Evolutionary conservation across 768 basidiomycete genomes (phyloP).

Genomic region (Amanita inopinata): DNA sequence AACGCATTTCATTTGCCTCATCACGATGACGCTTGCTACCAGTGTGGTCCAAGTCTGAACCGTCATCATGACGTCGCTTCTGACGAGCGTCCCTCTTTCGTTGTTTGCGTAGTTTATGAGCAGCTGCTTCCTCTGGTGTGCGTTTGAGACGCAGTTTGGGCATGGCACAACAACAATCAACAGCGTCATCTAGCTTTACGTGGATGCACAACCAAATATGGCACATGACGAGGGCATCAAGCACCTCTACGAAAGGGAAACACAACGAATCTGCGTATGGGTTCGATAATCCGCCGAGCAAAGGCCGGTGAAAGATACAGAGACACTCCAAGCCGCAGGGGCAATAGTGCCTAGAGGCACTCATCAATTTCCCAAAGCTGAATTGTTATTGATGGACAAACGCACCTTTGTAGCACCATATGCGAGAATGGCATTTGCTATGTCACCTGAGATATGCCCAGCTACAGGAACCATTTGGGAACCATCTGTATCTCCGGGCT

Average conservation of each 20-base stretch:
- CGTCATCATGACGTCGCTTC: slow-evolving; percentile 15
- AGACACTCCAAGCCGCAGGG: slow-evolving; percentile 62
- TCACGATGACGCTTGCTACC: slow-evolving; percentile 18
- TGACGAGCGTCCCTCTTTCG: slow-evolving; percentile 25
- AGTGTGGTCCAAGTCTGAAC: slow-evolving; percentile 13
- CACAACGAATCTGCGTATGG: slow-evolving; percentile 33
- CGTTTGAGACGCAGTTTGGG: slow-evolving; percentile 54
- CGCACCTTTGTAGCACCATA: slow-evolving; percentile 72
- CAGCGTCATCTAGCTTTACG: no score
- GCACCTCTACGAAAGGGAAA: slow-evolving; percentile 21
- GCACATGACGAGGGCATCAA: neutral
- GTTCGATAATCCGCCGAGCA: slow-evolving; percentile 57
- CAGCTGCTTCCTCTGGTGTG: slow-evolving; percentile 50
- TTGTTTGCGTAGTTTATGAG: slow-evolving; percentile 29
- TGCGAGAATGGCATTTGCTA: slow-evolving; percentile 76
- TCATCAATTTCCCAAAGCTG: neutral
- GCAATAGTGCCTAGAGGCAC: slow-evolving; percentile 52
- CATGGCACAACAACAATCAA: slow-evolving; percentile 17
- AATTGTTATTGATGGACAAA: neutral
- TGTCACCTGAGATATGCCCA: slow-evolving; percentile 54
- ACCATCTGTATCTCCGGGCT: slow-evolving; percentile 18
- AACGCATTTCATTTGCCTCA: slow-evolving; percentile 11
- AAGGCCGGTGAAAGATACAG: slow-evolving; percentile 67
- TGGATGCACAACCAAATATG: neutral
- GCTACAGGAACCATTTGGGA: slow-evolving; percentile 19